A percentile compares a stretch with the other conserved stretches of the same genome.
These are phyloP conservation scores for Trichoderma aggressivum DNA, from an alignment of 2,329 filamentous ascomycete genomes.

Conservation along the genomic window DNA sequence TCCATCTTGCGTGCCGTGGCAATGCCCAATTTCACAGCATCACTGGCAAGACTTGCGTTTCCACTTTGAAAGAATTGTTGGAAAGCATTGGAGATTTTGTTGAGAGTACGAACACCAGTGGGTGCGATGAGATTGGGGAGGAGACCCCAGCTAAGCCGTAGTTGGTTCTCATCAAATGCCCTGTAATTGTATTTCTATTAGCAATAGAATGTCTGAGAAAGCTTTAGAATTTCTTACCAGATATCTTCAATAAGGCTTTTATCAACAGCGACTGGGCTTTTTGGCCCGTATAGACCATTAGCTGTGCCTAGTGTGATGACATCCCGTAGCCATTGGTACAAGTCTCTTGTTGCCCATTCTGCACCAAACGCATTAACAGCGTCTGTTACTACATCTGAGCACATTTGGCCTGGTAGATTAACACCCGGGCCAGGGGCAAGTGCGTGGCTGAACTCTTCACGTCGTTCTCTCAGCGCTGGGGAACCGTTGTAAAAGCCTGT, in stretches of 20 bases:
- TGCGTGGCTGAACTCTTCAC: neutral
- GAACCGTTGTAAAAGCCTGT: neutral
- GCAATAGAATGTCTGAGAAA: no score
- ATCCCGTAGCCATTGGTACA: neutral
- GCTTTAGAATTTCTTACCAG: neutral
- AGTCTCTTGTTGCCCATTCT: neutral
- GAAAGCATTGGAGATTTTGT: neutral
- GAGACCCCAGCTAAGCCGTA: neutral
- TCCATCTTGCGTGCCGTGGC: neutral
- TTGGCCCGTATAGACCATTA: neutral
- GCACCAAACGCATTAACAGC: neutral
- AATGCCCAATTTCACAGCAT: neutral
- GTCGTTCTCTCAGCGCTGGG: neutral
- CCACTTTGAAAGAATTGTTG: neutral
- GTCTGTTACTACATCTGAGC: neutral
- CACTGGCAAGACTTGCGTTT: neutral
- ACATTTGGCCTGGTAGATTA: neutral
- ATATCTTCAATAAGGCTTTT: neutral
- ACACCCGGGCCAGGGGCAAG: neutral
- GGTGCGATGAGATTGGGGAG: neutral
- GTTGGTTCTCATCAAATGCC: constrained; percentile 6
- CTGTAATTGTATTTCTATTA: neutral
- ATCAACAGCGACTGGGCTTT: neutral
- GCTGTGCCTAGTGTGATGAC: neutral
- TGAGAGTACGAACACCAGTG: neutral